Evolutionary conservation across 2,329 filamentous ascomycete species (phyloP), one percentile per base, ranked within the genome.

Genomic region (Diplodia scrobiculata): DNA sequence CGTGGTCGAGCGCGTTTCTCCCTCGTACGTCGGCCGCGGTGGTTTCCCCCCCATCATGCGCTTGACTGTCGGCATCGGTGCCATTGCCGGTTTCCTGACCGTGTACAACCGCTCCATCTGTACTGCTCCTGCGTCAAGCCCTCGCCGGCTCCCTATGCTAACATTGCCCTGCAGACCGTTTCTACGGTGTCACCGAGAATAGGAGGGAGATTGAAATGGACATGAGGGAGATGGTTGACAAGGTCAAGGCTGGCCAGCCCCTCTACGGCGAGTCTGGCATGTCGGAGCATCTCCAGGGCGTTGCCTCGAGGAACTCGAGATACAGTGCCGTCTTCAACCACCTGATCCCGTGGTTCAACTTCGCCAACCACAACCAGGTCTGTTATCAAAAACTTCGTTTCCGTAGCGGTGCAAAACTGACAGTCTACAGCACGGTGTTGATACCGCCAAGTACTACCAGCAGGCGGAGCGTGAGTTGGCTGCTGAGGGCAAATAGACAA

Each of bases 371-470:
- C 81, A 89, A 87, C 76, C 86, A 87, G 77, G 84, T 85, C 73
- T 71, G 79, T 72, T n/a, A 38, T 64, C 66, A 63, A 52, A 67
- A 74, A 66, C 72, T 67, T 63, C 25, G 45, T 45, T 53, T 50
- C 5, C 50, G 1, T 68, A n/a, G 63, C 13, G 11, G 5, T 7
- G 32, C 27, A 36, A 21, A 5, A 14, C 53, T 59, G 34, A 66
- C 54, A 32, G 6, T 58, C 11, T n/a, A 11, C 83, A 96, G 86
- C 95, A 99, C 78, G 95, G 95, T 72, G 91, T 99, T 67, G 95
- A 99, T 78, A 99, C 95, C 36, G 92, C 94, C 70, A 99, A 99
- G 83, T 99, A 99, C 83, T 99, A 96, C 80, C 89, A 89, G 77
- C 92, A 96, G 79, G 95, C 95, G 7, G 95, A 99, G 84, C 84